A percentile compares a stretch with the other conserved stretches of the same genome.
Evolutionary conservation across 1,284 basidiomycete species (phyloP).

Genomic region (Salmacisia buchloeana): DNA sequence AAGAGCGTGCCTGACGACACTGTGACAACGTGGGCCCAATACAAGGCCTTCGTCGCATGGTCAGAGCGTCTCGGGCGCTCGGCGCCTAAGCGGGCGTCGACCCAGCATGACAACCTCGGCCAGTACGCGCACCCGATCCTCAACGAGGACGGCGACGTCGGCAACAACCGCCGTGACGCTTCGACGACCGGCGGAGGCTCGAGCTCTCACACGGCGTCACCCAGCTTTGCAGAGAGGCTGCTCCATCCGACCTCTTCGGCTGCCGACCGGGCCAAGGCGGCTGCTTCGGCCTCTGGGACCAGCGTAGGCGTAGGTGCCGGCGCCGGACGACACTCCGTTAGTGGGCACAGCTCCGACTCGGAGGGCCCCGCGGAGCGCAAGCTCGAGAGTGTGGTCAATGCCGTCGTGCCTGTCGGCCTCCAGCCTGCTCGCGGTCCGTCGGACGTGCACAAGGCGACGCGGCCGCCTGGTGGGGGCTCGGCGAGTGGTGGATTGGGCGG

Average conservation of each 20-base stretch:
- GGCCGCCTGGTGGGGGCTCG: not conserved
- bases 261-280: not conserved
- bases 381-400: not conserved
- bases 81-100: constrained; percentile 1
- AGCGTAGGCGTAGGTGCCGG: not conserved
- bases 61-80: constrained; percentile 27
- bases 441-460: not conserved
- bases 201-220: constrained; percentile 1
- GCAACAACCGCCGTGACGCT: not conserved
- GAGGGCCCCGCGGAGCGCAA: not conserved
- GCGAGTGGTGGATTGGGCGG: not conserved
- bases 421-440: constrained; percentile 1
- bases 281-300: not conserved
- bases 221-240: constrained; percentile 1
- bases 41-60: constrained; percentile 41
- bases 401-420: not conserved
- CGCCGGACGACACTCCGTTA: not conserved
- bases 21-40: constrained; percentile 46
- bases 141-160: not conserved
- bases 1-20: constrained; percentile 47
- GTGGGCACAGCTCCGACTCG: not conserved
- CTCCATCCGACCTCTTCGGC: not conserved
- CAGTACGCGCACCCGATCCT: constrained; percentile 5
- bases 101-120: not conserved
- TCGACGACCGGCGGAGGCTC: not conserved